A percentile compares a stretch with the other conserved stretches of the same genome.
Evolutionary conservation across 2,329 filamentous ascomycete species (phyloP).

Genomic region (Aschersonia sp.): DNA sequence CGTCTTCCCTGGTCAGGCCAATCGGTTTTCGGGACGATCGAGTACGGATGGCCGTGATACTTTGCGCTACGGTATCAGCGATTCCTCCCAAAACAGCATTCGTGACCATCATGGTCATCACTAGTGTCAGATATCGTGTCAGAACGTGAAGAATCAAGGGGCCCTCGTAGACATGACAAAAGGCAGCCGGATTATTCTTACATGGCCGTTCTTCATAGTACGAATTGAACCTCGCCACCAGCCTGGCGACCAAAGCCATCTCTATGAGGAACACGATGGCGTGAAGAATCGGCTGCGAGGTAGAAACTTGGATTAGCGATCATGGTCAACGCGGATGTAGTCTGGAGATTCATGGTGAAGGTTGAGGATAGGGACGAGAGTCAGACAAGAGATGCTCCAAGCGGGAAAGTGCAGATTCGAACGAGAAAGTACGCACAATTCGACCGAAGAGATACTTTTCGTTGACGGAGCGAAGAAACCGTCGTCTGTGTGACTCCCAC

Average conservation of each 20-base stretch:
- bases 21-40: conserved; percentile 49
- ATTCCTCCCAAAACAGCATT: conserved; percentile 92
- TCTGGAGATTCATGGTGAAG: neutral
- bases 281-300: conserved; percentile 68
- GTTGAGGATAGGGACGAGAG: too few relatives aligned
- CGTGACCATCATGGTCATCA: conserved; percentile 97
- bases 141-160: neutral
- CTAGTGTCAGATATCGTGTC: conserved; percentile 23
- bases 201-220: conserved; percentile 86
- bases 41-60: conserved; percentile 69
- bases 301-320: conserved; percentile 1
- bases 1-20: conserved; percentile 47
- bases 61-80: conserved; percentile 90
- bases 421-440: conserved; percentile 40
- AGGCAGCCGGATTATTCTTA: conserved; percentile 23
- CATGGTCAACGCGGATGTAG: neutral
- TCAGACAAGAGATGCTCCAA: neutral
- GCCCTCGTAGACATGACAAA: neutral
- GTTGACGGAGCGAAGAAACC: conserved; percentile 48
- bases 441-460: conserved; percentile 57
- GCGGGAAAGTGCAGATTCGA: neutral
- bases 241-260: conserved; percentile 69
- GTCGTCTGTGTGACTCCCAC: conserved; percentile 44
- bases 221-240: conserved; percentile 78
- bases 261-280: conserved; percentile 73